Percentiles rank a stretch among this genome's conserved stretches.
These are phyloP conservation scores for Sporobolomyces pararoseus DNA, from an alignment of 768 basidiomycete species.

Conservation along the genomic window DNA sequence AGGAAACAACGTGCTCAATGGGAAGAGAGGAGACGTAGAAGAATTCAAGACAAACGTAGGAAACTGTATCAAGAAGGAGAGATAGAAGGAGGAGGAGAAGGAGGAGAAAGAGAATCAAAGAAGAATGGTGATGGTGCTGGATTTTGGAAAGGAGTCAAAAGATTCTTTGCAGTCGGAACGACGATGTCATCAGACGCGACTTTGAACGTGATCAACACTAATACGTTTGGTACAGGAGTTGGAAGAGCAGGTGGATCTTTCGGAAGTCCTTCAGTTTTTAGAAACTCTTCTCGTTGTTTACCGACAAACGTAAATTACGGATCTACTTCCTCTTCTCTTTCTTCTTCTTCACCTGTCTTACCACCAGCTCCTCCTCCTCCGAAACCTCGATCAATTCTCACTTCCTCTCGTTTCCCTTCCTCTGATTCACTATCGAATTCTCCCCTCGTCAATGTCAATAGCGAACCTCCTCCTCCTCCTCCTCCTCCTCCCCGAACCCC, in stretches of 20 bases:
- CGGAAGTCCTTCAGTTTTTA: conserved; percentile 4
- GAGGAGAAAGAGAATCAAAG: background rate
- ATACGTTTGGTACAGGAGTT: background rate
- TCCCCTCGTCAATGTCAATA: background rate
- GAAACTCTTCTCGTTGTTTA: background rate
- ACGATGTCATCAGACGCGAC: too few relatives aligned
- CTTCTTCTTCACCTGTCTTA: too few relatives aligned
- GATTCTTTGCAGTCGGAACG: background rate
- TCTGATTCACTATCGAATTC: background rate
- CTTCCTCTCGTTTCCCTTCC: background rate
- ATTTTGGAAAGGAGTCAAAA: conserved; percentile 9
- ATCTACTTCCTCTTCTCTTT: background rate
- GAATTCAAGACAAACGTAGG: background rate
- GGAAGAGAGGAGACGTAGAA: conserved; percentile 14
- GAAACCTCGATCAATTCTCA: conserved; percentile 1
- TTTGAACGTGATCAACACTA: too few relatives aligned
- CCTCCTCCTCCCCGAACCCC: background rate
- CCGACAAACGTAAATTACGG: background rate
- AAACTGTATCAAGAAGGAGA: background rate
- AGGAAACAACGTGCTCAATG: conserved; percentile 6
- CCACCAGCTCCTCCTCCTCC: background rate
- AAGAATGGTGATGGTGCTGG: too few relatives aligned
- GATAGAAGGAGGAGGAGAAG: background rate
- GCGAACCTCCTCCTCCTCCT: background rate
- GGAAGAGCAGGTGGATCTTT: conserved; percentile 6